Conservation (phyloP, 305 asterid genomes). For the Plantago lanceolata region DNA sequence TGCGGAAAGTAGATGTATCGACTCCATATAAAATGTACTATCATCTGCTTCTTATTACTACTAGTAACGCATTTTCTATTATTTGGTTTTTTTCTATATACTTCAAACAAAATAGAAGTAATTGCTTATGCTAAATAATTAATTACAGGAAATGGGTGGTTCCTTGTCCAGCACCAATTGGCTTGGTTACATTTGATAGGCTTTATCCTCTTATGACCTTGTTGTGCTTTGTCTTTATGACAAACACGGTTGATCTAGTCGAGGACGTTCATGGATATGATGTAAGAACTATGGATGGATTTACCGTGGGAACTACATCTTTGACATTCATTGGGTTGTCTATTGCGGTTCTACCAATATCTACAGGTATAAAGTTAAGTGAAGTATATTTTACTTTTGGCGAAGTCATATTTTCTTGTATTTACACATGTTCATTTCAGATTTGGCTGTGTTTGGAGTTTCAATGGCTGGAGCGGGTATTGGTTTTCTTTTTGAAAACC, state of each 20-base stretch:
- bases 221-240: conserved; percentile 71
- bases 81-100: too few relatives aligned
- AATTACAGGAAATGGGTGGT: conserved; percentile 74
- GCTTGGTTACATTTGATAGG: conserved; percentile 61
- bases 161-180: conserved; percentile 79
- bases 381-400: too few relatives aligned
- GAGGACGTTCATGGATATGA: conserved; percentile 36
- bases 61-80: too few relatives aligned
- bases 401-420: conserved; percentile 1
- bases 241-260: conserved; percentile 64
- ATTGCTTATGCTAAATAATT: conserved; percentile 20
- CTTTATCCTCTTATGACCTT: conserved; percentile 54
- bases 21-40: conserved; percentile 89
- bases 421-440: conserved; percentile 42
- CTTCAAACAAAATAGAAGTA: too few relatives aligned
- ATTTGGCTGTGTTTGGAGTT: conserved; percentile 84
- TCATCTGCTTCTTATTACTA: conserved; percentile 65
- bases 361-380: too few relatives aligned
- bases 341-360: conserved; percentile 86
- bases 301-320: conserved; percentile 91
- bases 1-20: conserved; percentile 51
- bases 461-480: conserved; percentile 97
- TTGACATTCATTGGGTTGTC: conserved; percentile 84
- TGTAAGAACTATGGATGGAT: conserved; percentile 45
- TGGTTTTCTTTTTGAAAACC: conserved; percentile 85